phyloP scores from a whole-genome alignment of 2,329 filamentous ascomycete species.

The Eutypa lata region DNA sequence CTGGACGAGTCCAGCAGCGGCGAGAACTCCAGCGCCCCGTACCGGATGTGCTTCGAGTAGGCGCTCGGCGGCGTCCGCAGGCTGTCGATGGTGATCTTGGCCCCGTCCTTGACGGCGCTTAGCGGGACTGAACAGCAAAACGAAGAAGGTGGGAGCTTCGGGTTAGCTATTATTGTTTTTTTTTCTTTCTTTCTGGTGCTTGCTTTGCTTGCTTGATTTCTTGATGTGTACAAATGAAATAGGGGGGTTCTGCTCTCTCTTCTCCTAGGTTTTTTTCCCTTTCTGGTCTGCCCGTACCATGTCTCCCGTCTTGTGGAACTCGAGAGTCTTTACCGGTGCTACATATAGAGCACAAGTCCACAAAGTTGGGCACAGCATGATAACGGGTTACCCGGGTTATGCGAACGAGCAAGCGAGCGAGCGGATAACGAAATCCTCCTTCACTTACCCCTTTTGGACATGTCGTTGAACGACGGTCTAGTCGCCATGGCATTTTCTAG shows the following conservation, averaged over 20 bases:
- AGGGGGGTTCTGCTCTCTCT: too few relatives aligned
- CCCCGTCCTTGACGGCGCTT: slow-evolving; percentile 48
- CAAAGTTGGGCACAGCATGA: too few relatives aligned
- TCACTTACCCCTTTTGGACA: slow-evolving; percentile 46
- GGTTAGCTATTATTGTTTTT: too few relatives aligned
- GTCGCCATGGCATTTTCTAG: slow-evolving; percentile 79
- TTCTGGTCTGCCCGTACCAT: too few relatives aligned
- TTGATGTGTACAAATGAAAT: neutral
- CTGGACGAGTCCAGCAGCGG: slow-evolving; percentile 86
- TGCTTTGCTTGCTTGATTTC: neutral
- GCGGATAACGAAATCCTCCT: too few relatives aligned
- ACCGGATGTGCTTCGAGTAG: slow-evolving; percentile 78
- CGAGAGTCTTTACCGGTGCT: too few relatives aligned
- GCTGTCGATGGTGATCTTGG: slow-evolving; percentile 56
- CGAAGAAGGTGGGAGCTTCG: too few relatives aligned
- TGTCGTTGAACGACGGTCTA: slow-evolving; percentile 82
- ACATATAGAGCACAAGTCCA: too few relatives aligned
- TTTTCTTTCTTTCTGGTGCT: neutral
- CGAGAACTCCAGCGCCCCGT: slow-evolving; percentile 79
- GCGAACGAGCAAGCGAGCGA: too few relatives aligned
- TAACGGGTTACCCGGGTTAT: too few relatives aligned
- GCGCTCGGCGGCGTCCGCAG: slow-evolving; percentile 77
- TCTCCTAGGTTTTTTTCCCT: too few relatives aligned
- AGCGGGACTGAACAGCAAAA: slow-evolving; percentile 39
- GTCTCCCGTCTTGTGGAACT: too few relatives aligned